Base-by-base conservation (phyloP, 495 filamentous ascomycete genomes). In the Penicillium dipodomyicola region DNA sequence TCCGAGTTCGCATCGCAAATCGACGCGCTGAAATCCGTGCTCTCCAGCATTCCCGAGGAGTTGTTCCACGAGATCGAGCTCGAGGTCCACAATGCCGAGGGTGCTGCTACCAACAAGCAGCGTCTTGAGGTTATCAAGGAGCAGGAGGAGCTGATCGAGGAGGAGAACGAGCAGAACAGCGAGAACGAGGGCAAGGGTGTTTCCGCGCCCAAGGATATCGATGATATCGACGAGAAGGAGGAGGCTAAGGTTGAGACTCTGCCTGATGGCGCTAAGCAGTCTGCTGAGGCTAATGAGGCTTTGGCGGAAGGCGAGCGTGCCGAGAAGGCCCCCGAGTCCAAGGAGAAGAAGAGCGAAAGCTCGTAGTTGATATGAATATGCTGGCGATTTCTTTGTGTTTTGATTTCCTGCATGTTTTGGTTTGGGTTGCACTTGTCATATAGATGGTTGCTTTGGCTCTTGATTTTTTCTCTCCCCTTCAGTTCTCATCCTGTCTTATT, bases 61-160 rank as follows among this genome's bases (percentile, higher is more conserved):
- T 84, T 99, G 39, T 97, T 94, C 87, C 94, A 99, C 78, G 94
- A 99, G 76, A 97, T 97, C 58, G 94, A 99, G 73, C 87, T 99
- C 30, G 95, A 97, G 78, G 92, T 97, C 25, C 91, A 97, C 79
- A 95, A 87, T 55, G 91, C 92, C 46, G 94, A 99, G 77, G 94
- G 94, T 54, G 94, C 92, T 11, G 95, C 94, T 49, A 99, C 95
- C 52, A 99, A 99, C 82, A 96, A 92, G 80, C 94, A 99, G 77
- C 88, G 94, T 67, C 84, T 99, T n/a, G 94, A 99, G 80, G 94
- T 99, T 8, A 82, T 99, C 65, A 95, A 91, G 83, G 94, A 99
- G 77, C 94, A 99, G 76, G 90, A 99, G 68, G 94, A 97, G 64
- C 83, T 99, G 49, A 99, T 99, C 62, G 84, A 96, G 56, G 95